Conservation (phyloP, 2,329 filamentous ascomycete species). For the Stachybotrys echinatus region DNA sequence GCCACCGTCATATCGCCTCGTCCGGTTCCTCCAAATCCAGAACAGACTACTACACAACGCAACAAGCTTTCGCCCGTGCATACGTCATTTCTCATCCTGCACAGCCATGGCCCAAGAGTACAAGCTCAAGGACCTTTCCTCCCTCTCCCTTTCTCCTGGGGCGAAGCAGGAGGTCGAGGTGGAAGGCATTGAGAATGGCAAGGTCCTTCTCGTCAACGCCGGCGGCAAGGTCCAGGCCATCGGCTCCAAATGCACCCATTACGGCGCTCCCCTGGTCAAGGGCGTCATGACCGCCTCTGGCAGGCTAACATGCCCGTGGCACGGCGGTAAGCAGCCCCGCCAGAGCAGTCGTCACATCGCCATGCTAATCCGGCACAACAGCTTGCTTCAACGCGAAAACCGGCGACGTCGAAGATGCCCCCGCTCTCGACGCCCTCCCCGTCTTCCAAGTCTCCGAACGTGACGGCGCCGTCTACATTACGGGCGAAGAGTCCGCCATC, state of each 20-base stretch:
- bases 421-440: slow-evolving; percentile 79
- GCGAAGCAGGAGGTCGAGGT: slow-evolving; percentile 88
- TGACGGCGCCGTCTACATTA: slow-evolving; percentile 78
- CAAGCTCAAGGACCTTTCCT: slow-evolving; percentile 71
- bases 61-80: not conserved
- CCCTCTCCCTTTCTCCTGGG: slow-evolving; percentile 68
- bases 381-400: slow-evolving; percentile 89
- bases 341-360: not conserved
- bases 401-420: slow-evolving; percentile 92
- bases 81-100: slow-evolving; percentile 17
- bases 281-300: slow-evolving; percentile 80
- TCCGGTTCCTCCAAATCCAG: not conserved
- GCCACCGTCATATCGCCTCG: not conserved
- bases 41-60: not conserved
- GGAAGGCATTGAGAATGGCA: slow-evolving; percentile 79
- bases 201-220: slow-evolving; percentile 79
- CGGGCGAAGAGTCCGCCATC: slow-evolving; percentile 71
- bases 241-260: slow-evolving; percentile 83
- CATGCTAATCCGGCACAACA: slow-evolving; percentile 23
- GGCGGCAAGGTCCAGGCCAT: slow-evolving; percentile 73
- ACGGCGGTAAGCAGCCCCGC: slow-evolving; percentile 63
- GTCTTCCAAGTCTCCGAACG: slow-evolving; percentile 78
- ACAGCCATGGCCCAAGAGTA: slow-evolving; percentile 51
- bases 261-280: slow-evolving; percentile 82
- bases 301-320: slow-evolving; percentile 89